Conservation (phyloP, 1,139 yeast genomes). For the Yarrowia galli region DNA sequence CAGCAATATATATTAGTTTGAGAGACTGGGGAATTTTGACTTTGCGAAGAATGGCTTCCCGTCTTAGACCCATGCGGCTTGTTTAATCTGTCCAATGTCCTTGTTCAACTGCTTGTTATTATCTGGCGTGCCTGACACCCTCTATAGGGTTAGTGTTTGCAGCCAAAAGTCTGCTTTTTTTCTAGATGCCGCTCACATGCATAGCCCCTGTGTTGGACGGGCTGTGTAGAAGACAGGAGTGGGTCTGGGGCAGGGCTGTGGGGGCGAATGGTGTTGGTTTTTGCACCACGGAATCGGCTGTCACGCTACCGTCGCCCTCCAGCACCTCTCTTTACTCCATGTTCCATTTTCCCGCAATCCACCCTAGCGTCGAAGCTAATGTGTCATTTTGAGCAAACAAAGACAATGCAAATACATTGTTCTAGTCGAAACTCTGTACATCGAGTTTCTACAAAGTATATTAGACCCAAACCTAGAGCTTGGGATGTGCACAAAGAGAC, state of each 20-base stretch:
- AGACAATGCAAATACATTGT: slow-evolving; percentile 14
- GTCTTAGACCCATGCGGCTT: slow-evolving; percentile 37
- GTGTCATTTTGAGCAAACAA: slow-evolving; percentile 24
- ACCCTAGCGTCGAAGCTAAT: slow-evolving; percentile 22
- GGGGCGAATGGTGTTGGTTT: background rate
- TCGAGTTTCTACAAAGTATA: background rate
- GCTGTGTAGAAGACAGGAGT: slow-evolving; percentile 5
- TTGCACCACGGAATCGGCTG: background rate
- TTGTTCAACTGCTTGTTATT: slow-evolving; percentile 23
- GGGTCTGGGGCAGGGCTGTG: no score
- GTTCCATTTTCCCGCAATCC: slow-evolving; percentile 17
- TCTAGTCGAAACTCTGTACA: slow-evolving; percentile 6
- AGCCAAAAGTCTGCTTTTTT: slow-evolving; percentile 27
- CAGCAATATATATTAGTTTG: slow-evolving; percentile 33
- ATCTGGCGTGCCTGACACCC: slow-evolving; percentile 37
- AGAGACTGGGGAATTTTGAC: slow-evolving; percentile 27
- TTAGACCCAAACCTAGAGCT: slow-evolving; percentile 4
- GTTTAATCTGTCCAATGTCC: slow-evolving; percentile 38
- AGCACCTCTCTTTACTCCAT: background rate
- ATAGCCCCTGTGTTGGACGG: slow-evolving; percentile 7
- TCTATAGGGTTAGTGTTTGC: background rate
- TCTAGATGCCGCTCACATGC: slow-evolving; percentile 36
- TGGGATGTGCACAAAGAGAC: background rate
- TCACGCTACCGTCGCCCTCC: background rate
- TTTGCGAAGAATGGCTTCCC: slow-evolving; percentile 36